Evolutionary conservation across 495 filamentous ascomycete species (phyloP).

Genomic region (Aspergillus saccharolyticus): DNA sequence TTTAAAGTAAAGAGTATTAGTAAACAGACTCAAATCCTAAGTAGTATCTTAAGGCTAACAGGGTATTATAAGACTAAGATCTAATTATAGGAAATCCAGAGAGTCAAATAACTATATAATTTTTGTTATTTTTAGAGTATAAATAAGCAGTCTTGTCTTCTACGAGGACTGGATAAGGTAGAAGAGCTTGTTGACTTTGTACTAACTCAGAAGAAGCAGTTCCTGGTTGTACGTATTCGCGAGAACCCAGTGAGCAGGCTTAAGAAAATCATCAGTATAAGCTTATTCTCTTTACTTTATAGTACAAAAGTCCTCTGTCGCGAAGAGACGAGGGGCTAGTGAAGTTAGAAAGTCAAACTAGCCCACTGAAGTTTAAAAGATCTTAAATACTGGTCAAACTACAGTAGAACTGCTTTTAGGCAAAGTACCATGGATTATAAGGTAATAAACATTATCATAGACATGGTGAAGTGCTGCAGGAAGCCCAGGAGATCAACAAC

Average conservation of each 20-base stretch:
- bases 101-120: conserved; percentile 39
- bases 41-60: neutral
- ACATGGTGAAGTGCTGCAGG: conserved; percentile 34
- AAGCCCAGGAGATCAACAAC: conserved; percentile 38
- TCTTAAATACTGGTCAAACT: neutral
- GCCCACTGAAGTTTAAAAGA: neutral
- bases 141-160: conserved; percentile 46
- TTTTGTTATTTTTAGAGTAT: conserved; percentile 46
- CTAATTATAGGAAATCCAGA: conserved; percentile 30
- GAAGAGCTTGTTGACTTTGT: conserved; percentile 51
- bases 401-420: neutral
- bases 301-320: neutral
- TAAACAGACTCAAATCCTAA: conserved; percentile 51
- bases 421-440: neutral
- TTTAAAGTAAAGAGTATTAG: conserved; percentile 58
- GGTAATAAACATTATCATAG: conserved; percentile 19
- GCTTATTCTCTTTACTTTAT: neutral
- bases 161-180: conserved; percentile 25
- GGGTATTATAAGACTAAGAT: neutral
- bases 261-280: conserved; percentile 28
- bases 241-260: conserved; percentile 57
- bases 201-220: conserved; percentile 54
- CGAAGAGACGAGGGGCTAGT: neutral
- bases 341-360: neutral
- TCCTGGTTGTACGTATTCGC: conserved; percentile 17